Evolutionary conservation across 805 yeast species (phyloP).

Genomic region (Komagataella pseudopastoris): DNA sequence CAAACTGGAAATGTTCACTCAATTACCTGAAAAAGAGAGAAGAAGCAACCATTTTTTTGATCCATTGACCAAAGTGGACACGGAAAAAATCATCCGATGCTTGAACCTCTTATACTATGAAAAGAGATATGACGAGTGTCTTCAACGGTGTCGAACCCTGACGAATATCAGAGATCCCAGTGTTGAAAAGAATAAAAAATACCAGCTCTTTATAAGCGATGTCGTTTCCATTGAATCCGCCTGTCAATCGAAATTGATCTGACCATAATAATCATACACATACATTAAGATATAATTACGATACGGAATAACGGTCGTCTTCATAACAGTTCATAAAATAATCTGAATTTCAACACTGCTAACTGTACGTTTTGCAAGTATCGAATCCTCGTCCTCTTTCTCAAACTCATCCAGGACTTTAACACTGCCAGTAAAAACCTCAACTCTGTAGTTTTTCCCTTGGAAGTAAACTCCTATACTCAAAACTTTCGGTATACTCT

Average conservation of each 20-base stretch:
- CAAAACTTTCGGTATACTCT: conserved; percentile 49
- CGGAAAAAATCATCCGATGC: conserved; percentile 41
- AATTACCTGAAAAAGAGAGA: neutral
- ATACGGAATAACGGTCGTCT: neutral
- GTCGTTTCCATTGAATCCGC: neutral
- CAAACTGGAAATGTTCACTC: neutral
- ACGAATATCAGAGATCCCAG: neutral
- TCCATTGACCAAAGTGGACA: conserved; percentile 29
- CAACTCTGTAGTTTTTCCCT: conserved; percentile 37
- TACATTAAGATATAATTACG: neutral
- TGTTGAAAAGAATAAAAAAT: neutral
- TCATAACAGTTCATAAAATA: neutral
- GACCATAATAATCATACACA: neutral
- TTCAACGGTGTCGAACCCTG: conserved; percentile 21
- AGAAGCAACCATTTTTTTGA: neutral
- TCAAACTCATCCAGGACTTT: conserved; percentile 61
- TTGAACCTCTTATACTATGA: conserved; percentile 51
- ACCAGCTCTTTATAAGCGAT: neutral
- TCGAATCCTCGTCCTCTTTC: conserved; percentile 16
- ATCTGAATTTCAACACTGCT: conserved; percentile 33
- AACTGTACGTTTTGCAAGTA: conserved; percentile 28
- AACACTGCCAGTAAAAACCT: conserved; percentile 48
- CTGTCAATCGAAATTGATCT: neutral
- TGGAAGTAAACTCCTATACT: conserved; percentile 49
- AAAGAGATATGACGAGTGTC: conserved; percentile 37